These are phyloP conservation scores for Lizonia empirigonia DNA, from an alignment of 2,329 filamentous ascomycete genomes.

Conservation along the genomic window DNA sequence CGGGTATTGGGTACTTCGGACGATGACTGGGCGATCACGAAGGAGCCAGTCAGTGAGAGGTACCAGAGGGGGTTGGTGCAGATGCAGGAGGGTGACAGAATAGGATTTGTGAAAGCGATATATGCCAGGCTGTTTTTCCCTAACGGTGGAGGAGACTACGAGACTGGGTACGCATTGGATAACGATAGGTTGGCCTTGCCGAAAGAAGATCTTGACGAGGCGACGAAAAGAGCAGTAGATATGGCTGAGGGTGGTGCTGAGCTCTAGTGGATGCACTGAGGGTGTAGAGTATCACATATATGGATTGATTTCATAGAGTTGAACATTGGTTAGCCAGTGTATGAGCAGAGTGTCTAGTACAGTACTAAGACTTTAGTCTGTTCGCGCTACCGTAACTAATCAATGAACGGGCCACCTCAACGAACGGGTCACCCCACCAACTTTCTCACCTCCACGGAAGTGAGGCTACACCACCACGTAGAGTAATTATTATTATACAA, in stretches of 20 bases:
- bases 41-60: constrained; percentile 56
- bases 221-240: constrained; percentile 58
- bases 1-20: constrained; percentile 63
- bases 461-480: too few relatives aligned
- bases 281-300: too few relatives aligned
- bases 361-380: too few relatives aligned
- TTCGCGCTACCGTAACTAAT: too few relatives aligned
- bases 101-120: constrained; percentile 54
- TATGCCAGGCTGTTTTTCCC: constrained; percentile 48
- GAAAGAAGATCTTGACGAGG: constrained; percentile 63
- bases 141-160: constrained; percentile 23
- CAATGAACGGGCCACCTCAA: too few relatives aligned
- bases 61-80: constrained; percentile 56
- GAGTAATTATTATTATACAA: too few relatives aligned
- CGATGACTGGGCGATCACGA: constrained; percentile 64
- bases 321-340: background rate
- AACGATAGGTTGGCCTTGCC: constrained; percentile 64
- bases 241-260: constrained; percentile 45
- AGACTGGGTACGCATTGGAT: constrained; percentile 29
- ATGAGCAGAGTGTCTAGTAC: too few relatives aligned
- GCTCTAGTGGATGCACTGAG: background rate
- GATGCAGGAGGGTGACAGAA: constrained; percentile 51
- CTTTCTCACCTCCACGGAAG: too few relatives aligned
- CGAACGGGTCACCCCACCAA: too few relatives aligned
- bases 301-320: background rate